Conservation (phyloP, 2,329 filamentous ascomycete genomes). For the Botrytis hyacinthi region DNA sequence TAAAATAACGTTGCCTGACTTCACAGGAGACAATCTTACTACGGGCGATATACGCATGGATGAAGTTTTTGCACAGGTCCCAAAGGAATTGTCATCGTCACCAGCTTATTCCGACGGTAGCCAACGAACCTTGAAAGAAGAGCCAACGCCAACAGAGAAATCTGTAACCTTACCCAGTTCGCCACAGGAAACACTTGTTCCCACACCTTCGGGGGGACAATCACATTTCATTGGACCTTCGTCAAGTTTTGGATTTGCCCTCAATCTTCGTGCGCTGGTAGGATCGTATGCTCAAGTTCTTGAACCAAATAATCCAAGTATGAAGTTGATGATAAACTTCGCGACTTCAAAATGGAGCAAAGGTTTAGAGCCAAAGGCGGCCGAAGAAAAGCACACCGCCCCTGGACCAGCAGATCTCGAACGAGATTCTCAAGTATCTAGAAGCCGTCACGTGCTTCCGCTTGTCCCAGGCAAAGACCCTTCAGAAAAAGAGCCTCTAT, state of each 20-base stretch:
- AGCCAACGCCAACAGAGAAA: conserved; percentile 16
- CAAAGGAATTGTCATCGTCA: conserved; percentile 25
- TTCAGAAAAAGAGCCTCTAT: conserved; percentile 28
- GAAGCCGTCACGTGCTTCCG: conserved; percentile 6
- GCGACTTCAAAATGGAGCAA: conserved; percentile 36
- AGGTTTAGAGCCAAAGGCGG: conserved; percentile 34
- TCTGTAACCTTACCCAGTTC: conserved; percentile 21
- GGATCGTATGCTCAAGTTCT: conserved; percentile 33
- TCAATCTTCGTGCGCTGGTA: conserved; percentile 36
- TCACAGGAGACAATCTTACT: conserved; percentile 30
- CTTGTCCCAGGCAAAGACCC: conserved; percentile 4
- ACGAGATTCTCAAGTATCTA: not conserved
- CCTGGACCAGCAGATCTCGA: conserved; percentile 12
- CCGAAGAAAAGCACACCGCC: conserved; percentile 28
- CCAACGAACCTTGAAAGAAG: conserved; percentile 9
- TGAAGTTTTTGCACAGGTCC: conserved; percentile 32
- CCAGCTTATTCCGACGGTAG: conserved; percentile 23
- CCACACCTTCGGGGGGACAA: conserved; percentile 31
- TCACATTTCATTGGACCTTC: conserved; percentile 38
- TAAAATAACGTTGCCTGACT: conserved; percentile 41
- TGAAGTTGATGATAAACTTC: conserved; percentile 34
- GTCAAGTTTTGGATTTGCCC: conserved; percentile 37
- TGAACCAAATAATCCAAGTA: conserved; percentile 31
- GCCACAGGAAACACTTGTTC: conserved; percentile 33
- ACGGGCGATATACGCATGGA: conserved; percentile 29